These are phyloP conservation scores for Arctium minus DNA, from an alignment of 129 eudicot genomes.

Conservation along the genomic window DNA sequence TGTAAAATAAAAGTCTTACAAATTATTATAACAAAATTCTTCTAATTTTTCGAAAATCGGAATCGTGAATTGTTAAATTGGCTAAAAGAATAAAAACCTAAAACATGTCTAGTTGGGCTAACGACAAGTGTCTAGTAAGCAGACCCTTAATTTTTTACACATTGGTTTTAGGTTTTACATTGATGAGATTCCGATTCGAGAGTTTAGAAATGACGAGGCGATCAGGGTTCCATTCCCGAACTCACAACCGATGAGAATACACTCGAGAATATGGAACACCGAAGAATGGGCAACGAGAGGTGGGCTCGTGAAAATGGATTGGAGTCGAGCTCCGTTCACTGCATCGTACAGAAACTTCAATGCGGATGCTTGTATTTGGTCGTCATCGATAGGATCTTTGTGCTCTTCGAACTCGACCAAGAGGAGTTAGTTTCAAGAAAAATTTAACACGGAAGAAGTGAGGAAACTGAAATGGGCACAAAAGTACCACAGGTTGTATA, in stretches of 20 bases:
- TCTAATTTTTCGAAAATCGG: too few species aligned
- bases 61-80: too few species aligned
- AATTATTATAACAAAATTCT: too few species aligned
- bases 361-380: constrained; percentile 51
- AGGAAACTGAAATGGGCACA: constrained; percentile 43
- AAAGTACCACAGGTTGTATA: constrained; percentile 44
- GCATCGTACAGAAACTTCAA: constrained; percentile 50
- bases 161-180: constrained; percentile 31
- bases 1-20: too few species aligned
- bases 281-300: constrained; percentile 51
- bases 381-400: constrained; percentile 18
- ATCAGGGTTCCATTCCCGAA: constrained; percentile 37
- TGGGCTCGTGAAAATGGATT: constrained; percentile 55
- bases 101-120: too few species aligned
- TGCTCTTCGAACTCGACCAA: constrained; percentile 24
- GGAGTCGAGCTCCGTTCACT: constrained; percentile 66
- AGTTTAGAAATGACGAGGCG: constrained; percentile 38
- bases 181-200: constrained; percentile 38
- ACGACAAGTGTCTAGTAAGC: too few species aligned
- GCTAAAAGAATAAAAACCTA: too few species aligned
- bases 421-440: constrained; percentile 29
- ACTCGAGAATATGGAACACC: constrained; percentile 70
- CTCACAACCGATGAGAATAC: constrained; percentile 45
- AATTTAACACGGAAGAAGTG: constrained; percentile 30
- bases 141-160: background rate